These are phyloP conservation scores for Cercospora zeae-maydis DNA, from an alignment of 2,329 filamentous ascomycete genomes.

Conservation along the genomic window DNA sequence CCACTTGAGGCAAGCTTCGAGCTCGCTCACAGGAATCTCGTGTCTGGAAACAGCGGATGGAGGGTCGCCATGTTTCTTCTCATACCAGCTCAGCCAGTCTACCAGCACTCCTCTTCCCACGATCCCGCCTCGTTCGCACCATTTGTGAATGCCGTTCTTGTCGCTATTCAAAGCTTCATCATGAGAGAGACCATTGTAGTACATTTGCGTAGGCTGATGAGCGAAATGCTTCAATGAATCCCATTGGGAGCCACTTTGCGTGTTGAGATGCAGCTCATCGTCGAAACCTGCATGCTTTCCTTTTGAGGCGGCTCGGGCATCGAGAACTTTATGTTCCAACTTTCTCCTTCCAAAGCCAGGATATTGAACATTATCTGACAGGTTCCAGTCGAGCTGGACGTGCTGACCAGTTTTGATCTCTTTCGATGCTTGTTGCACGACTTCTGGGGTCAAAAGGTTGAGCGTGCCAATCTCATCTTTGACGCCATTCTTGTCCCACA, in stretches of 20 bases:
- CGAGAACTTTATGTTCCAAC: slow-evolving; percentile 13
- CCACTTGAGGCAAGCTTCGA: slow-evolving; percentile 39
- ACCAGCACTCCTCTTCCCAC: slow-evolving; percentile 54
- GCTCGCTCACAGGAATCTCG: slow-evolving; percentile 6
- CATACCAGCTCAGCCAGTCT: slow-evolving; percentile 47
- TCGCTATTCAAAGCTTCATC: slow-evolving; percentile 37
- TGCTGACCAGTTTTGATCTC: slow-evolving; percentile 54
- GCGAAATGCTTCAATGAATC: slow-evolving; percentile 53
- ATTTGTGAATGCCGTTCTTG: slow-evolving; percentile 43
- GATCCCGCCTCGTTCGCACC: slow-evolving; percentile 51
- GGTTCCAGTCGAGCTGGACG: slow-evolving; percentile 58
- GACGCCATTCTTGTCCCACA: slow-evolving; percentile 30
- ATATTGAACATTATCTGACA: slow-evolving; percentile 55
- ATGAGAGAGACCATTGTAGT: slow-evolving; percentile 38
- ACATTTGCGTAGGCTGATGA: slow-evolving; percentile 44
- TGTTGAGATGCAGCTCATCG: slow-evolving; percentile 50
- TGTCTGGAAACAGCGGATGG: slow-evolving; percentile 3
- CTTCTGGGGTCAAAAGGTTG: slow-evolving; percentile 56
- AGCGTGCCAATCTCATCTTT: slow-evolving; percentile 58
- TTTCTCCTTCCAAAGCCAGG: slow-evolving; percentile 50
- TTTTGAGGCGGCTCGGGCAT: neutral
- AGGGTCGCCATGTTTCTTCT: slow-evolving; percentile 6
- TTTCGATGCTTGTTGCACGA: slow-evolving; percentile 48
- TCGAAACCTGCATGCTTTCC: slow-evolving; percentile 54
- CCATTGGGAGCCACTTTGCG: slow-evolving; percentile 36